Percentiles rank a stretch among this genome's conserved stretches.
phyloP scores from a whole-genome alignment of 495 filamentous ascomycete genomes.

The Trichocladium antarcticum region DNA sequence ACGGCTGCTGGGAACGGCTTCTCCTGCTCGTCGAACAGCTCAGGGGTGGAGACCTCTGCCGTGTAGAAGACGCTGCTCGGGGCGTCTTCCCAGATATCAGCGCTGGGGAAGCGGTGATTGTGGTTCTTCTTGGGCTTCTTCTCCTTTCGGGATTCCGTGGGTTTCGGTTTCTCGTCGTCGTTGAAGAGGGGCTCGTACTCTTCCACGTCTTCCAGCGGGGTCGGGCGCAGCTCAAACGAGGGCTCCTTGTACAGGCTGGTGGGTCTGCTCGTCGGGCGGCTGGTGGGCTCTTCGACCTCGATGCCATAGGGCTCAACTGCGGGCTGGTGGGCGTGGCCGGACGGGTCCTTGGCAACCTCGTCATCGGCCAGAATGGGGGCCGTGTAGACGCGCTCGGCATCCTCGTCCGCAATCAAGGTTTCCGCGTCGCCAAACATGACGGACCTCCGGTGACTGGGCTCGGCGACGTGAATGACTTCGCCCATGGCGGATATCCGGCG shows the following conservation, averaged over 20 bases:
- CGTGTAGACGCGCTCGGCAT: constrained; percentile 40
- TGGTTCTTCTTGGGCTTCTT: constrained; percentile 47
- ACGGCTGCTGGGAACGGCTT: constrained; percentile 22
- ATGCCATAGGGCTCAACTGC: constrained; percentile 61
- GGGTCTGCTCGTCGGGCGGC: constrained; percentile 63
- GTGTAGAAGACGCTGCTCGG: constrained; percentile 76
- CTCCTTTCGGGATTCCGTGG: constrained; percentile 35
- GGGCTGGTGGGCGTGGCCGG: constrained; percentile 41
- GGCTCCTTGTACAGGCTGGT: constrained; percentile 43
- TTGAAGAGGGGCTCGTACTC: constrained; percentile 94
- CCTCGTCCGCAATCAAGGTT: constrained; percentile 22
- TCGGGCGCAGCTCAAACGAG: constrained; percentile 42
- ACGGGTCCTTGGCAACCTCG: constrained; percentile 70
- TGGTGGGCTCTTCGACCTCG: constrained; percentile 43
- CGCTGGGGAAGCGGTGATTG: constrained; percentile 77
- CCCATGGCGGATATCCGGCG: constrained; percentile 31
- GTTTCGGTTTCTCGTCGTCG: constrained; percentile 51
- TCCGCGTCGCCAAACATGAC: constrained; percentile 50
- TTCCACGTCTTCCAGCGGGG: constrained; percentile 77
- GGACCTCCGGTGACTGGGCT: constrained; percentile 50
- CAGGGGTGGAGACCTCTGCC: constrained; percentile 75
- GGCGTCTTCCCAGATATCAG: constrained; percentile 95
- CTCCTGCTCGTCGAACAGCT: constrained; percentile 45
- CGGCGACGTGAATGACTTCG: constrained; percentile 65
- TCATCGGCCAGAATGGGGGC: constrained; percentile 88